Evolutionary conservation across 768 basidiomycete species (phyloP), one percentile per base, ranked within the genome.

Genomic region (Amylocystis lapponica): DNA sequence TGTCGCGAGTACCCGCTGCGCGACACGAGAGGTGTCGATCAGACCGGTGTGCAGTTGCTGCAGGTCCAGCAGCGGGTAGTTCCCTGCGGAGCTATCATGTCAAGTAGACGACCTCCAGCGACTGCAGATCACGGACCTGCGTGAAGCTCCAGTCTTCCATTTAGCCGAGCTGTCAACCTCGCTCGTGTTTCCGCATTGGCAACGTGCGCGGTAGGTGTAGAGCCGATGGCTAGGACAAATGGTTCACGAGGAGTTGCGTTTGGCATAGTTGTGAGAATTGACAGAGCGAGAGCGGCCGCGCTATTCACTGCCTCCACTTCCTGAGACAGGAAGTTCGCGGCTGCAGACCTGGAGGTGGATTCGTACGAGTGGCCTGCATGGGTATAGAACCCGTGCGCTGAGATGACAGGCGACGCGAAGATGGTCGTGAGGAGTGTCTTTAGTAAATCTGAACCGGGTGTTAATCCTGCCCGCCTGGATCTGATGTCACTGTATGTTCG

Each of bases 171-270:
- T 6, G 70, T 64, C 16, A 83, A 56, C 33, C 66, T 58, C 13
- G 65, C 62, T 38, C 66, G 69, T 16, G 69, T 69, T 52, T 71
- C 75, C 19, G 71, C 65, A 23, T 74, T 78, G 11, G 83, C 86
- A 9, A 83, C 83, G 56, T 91, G 86, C 0, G 89, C 90, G 2
- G 89, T 82, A 2, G 90, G 90, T 2, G 90, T 92, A n/a, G 88
- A 84, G 17, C 90, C 89, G 2, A 92, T 81, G 2, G 85, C 84
- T 27, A 93, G 65, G 2, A 87, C 73, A 52, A 86, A 90, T 5
- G 76, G 71, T 27, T 67, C 61, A 41, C 70, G 61, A 30, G 58
- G 45, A 4, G 45, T 37, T n/a, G 49, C 56, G 29, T 63, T 58
- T 11, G 65, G 55, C 12, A 67, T 65, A 27, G 57, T 54, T 8